Percentiles rank a stretch among this genome's conserved stretches.
Conservation (phyloP, 208 protist genomes). For the Porcisia hertigi region DNA sequence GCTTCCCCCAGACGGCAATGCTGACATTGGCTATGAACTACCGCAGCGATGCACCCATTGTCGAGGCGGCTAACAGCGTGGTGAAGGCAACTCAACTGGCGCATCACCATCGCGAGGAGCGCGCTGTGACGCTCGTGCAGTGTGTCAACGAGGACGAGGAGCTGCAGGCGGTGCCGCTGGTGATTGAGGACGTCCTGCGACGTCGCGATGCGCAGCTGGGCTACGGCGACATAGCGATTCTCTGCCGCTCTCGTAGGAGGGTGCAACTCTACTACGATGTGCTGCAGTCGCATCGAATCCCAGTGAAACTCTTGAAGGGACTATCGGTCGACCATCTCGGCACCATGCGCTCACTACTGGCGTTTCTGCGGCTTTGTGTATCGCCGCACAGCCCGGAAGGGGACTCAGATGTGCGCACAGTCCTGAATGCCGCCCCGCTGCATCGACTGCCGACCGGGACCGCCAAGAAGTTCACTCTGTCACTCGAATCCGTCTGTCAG, state of each 20-base stretch:
- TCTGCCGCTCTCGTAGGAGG: conserved; percentile 68
- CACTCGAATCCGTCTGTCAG: conserved; percentile 42
- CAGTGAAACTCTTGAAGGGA: conserved; percentile 46
- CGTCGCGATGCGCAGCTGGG: conserved; percentile 31
- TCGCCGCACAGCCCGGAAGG: conserved; percentile 40
- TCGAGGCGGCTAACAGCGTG: conserved; percentile 60
- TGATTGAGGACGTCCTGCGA: conserved; percentile 53
- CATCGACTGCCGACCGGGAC: conserved; percentile 30
- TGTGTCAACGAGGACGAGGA: conserved; percentile 46
- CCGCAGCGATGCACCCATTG: conserved; percentile 75
- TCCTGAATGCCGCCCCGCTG: conserved; percentile 42
- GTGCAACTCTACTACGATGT: conserved; percentile 42
- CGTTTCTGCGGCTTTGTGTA: conserved; percentile 63
- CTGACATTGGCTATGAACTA: conserved; percentile 78
- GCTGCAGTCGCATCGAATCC: conserved; percentile 52
- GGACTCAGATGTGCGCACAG: conserved; percentile 61
- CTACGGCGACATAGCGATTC: conserved; percentile 78
- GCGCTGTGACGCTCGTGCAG: conserved; percentile 35
- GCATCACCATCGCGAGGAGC: conserved; percentile 43
- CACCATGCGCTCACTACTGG: conserved; percentile 48
- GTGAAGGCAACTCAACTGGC: conserved; percentile 47
- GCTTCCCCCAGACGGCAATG: conserved; percentile 65
- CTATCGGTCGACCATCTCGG: conserved; percentile 34
- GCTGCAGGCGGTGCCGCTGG: conserved; percentile 36
- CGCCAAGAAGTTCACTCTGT: conserved; percentile 51